phyloP scores from a whole-genome alignment of 1,139 yeast genomes.

The Saccharomyces pastorianus region DNA sequence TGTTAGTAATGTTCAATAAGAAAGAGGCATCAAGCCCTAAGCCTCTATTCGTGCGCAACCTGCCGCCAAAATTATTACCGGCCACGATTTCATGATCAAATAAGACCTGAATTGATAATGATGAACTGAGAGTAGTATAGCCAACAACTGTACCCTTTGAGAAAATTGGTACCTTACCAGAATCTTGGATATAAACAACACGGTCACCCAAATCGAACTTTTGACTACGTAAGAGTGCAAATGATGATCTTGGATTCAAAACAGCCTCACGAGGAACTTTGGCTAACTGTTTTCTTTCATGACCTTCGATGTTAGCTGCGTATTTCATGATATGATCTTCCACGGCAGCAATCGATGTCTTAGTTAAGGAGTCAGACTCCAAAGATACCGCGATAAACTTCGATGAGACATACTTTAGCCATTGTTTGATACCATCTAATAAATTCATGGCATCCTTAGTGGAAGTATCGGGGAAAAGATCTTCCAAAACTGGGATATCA shows the following conservation, averaged over 20 bases:
- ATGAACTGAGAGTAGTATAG: slow-evolving; percentile 54
- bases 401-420: slow-evolving; percentile 52
- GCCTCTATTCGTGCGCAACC: slow-evolving; percentile 72
- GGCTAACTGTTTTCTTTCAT: slow-evolving; percentile 51
- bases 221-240: slow-evolving; percentile 66
- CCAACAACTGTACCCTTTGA: slow-evolving; percentile 89
- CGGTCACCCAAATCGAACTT: slow-evolving; percentile 82
- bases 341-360: slow-evolving; percentile 55
- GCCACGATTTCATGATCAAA: slow-evolving; percentile 80
- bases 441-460: slow-evolving; percentile 38
- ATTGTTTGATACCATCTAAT: slow-evolving; percentile 42
- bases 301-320: slow-evolving; percentile 35
- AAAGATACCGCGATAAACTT: slow-evolving; percentile 59
- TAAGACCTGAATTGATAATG: slow-evolving; percentile 51
- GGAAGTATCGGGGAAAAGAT: slow-evolving; percentile 35
- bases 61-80: slow-evolving; percentile 75
- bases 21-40: slow-evolving; percentile 73
- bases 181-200: slow-evolving; percentile 73
- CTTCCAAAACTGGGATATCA: slow-evolving; percentile 36
- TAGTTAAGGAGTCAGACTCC: slow-evolving; percentile 73
- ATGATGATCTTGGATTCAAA: slow-evolving; percentile 66
- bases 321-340: slow-evolving; percentile 55
- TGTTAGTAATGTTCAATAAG: slow-evolving; percentile 65
- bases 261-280: slow-evolving; percentile 85
- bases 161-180: slow-evolving; percentile 84